A percentile compares a stretch with the other conserved stretches of the same genome.
Conservation (phyloP, 176 grass and related monocot genomes). For the Saccharum spontaneum region DNA sequence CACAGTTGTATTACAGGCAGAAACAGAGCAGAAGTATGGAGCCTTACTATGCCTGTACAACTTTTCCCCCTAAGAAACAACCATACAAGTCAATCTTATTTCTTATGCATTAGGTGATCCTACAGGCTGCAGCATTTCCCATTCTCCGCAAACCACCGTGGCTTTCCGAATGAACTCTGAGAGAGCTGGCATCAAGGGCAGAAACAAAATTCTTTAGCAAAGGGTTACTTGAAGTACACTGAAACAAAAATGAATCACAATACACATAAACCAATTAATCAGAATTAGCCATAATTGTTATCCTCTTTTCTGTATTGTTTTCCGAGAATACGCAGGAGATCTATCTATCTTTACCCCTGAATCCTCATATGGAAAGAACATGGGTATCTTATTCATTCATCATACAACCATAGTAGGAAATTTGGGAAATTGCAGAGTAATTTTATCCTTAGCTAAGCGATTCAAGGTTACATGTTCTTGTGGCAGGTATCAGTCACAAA, state of each 20-base stretch:
- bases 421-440: neutral
- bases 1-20: neutral
- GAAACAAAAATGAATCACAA: neutral
- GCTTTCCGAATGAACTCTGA: neutral
- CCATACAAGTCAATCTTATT: neutral
- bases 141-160: neutral
- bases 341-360: neutral
- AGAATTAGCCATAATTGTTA: neutral
- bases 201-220: neutral
- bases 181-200: neutral
- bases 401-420: neutral
- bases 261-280: neutral
- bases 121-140: neutral
- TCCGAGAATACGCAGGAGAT: neutral
- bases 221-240: neutral
- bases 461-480: neutral
- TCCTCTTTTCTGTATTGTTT: neutral
- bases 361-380: neutral
- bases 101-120: neutral
- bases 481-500: neutral
- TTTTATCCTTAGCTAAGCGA: neutral
- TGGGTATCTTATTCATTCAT: neutral
- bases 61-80: neutral
- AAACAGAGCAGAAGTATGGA: neutral
- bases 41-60: neutral